Percentiles rank a stretch among this genome's conserved stretches.
Evolutionary conservation across 495 filamentous ascomycete species (phyloP).

Genomic region (Platismatia glauca): DNA sequence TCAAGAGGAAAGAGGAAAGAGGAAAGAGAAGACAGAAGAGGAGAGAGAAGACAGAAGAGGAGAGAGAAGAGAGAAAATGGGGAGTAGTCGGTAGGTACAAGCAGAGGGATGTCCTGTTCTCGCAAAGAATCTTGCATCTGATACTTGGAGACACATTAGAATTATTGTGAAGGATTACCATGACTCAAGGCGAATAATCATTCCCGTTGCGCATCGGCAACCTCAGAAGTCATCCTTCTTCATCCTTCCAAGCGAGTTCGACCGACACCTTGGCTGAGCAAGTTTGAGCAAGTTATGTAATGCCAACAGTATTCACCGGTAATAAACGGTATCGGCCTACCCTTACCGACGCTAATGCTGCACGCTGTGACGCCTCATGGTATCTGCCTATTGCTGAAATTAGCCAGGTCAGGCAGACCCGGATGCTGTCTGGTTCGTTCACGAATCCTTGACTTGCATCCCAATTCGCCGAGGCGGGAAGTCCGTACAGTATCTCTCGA

Average conservation of each 20-base stretch:
- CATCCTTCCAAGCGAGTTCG: background rate
- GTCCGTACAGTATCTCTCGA: background rate
- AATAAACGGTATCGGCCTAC: background rate
- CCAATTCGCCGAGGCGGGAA: background rate
- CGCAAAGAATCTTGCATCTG: no score
- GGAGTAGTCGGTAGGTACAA: no score
- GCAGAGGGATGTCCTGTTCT: no score
- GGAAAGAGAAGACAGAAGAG: no score
- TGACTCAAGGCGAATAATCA: no score
- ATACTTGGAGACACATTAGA: no score
- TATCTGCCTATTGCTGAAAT: background rate
- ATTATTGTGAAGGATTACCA: no score
- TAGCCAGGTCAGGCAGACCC: background rate
- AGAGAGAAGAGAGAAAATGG: no score
- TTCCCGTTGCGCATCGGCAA: background rate
- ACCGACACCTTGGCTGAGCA: background rate
- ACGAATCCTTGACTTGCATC: background rate
- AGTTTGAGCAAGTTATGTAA: slow-evolving; percentile 1
- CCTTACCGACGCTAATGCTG: background rate
- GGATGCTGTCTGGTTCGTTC: background rate
- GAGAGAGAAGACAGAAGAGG: no score
- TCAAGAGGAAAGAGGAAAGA: no score
- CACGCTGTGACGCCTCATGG: background rate
- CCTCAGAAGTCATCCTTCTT: background rate
- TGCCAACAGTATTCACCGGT: background rate